Evolutionary conservation across 495 filamentous ascomycete genomes (phyloP).

Genomic region (Tuber aestivum): DNA sequence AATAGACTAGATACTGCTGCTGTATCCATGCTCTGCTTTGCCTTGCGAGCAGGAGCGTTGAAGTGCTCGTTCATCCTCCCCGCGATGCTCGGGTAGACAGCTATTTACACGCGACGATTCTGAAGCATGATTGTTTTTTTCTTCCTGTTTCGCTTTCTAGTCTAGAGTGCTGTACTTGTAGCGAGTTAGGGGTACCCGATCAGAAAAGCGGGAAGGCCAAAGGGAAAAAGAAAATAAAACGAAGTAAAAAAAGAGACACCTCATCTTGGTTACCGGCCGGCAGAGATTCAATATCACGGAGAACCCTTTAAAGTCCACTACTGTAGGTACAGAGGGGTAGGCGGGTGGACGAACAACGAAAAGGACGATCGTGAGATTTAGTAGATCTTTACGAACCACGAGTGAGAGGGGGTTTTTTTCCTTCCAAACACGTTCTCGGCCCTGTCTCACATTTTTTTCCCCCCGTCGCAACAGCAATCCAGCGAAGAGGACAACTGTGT

Average conservation of each 20-base stretch:
- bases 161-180: not conserved
- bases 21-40: not conserved
- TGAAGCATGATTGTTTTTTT: not conserved
- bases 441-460: conserved; percentile 16
- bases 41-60: conserved; percentile 1
- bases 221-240: not conserved
- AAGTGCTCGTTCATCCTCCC: not conserved
- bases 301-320: not conserved
- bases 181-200: not conserved
- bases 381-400: conserved; percentile 3
- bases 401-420: not conserved
- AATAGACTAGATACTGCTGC: not conserved
- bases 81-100: not conserved
- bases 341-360: conserved; percentile 2
- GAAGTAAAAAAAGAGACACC: not conserved
- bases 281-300: not conserved
- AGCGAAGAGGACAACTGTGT: not conserved
- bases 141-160: not conserved
- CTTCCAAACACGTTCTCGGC: conserved; percentile 23
- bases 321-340: not conserved
- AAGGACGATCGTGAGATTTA: conserved; percentile 38
- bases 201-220: not conserved
- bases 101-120: not conserved
- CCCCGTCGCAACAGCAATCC: not conserved
- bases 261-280: conserved; percentile 1